A percentile compares a stretch with the other conserved stretches of the same genome.
phyloP scores from a whole-genome alignment of 495 filamentous ascomycete genomes.

The Neurospora hispaniola region DNA sequence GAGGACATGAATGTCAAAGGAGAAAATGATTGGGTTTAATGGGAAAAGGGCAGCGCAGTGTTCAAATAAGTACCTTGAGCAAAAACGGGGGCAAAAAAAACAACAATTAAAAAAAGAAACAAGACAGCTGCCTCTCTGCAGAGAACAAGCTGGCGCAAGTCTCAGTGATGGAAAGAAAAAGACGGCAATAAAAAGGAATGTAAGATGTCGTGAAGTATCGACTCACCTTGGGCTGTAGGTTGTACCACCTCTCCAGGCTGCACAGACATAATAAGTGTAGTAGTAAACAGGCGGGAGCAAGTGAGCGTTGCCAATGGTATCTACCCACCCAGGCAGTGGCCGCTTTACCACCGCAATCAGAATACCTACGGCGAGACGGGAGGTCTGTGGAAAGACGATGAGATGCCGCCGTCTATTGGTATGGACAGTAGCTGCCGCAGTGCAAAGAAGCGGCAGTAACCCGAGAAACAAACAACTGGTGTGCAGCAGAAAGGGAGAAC shows the following conservation, averaged over 20 bases:
- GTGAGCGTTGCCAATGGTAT: neutral
- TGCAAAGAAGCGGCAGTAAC: neutral
- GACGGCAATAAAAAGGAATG: neutral
- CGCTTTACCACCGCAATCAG: neutral
- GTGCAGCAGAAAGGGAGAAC: neutral
- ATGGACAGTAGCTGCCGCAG: too few species aligned
- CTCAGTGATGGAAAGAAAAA: neutral
- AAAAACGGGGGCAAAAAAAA: neutral
- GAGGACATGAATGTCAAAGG: neutral
- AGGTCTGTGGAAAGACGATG: neutral
- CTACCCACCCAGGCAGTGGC: neutral
- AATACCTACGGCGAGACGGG: neutral
- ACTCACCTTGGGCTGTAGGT: neutral
- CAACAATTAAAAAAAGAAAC: neutral
- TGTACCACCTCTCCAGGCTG: neutral
- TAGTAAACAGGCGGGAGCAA: neutral
- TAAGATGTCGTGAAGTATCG: neutral
- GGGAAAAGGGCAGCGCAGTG: neutral
- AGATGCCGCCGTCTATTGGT: too few species aligned
- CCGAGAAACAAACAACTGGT: neutral
- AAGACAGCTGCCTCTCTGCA: neutral
- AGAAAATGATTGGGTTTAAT: neutral
- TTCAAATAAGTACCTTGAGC: neutral
- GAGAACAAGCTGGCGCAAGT: neutral
- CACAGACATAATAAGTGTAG: neutral